phyloP scores from a whole-genome alignment of 148 eudicot genomes.

The Polygonum aviculare region DNA sequence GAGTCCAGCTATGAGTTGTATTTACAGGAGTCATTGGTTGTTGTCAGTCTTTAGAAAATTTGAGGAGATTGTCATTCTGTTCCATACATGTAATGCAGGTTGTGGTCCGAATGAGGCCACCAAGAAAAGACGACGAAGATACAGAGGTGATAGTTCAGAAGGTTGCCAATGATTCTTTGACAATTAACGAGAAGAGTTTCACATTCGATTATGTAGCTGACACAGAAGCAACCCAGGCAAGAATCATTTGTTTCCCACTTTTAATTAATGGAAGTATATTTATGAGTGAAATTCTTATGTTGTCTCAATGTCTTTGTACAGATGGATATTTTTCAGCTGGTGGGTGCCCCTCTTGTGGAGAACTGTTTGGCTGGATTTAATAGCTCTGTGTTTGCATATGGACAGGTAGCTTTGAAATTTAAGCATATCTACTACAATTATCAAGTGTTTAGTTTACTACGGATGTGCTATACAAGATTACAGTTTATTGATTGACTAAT shows the following conservation, averaged over 20 bases:
- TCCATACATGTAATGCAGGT: constrained; percentile 29
- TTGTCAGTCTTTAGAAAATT: neutral
- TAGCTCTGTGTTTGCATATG: constrained; percentile 97
- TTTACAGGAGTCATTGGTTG: neutral
- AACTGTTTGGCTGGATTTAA: constrained; percentile 96
- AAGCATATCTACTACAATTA: neutral
- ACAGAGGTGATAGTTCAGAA: constrained; percentile 67
- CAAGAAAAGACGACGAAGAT: constrained; percentile 65
- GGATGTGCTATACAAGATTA: neutral
- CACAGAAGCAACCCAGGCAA: constrained; percentile 74
- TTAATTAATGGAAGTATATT: neutral
- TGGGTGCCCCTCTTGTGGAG: constrained; percentile 94
- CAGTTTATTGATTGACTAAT: constrained; percentile 10
- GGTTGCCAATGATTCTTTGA: constrained; percentile 57
- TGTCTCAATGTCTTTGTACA: constrained; percentile 22
- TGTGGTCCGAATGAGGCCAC: constrained; percentile 81
- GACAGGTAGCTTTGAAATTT: constrained; percentile 52
- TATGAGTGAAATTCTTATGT: neutral
- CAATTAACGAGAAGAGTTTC: constrained; percentile 63
- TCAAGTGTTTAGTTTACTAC: neutral
- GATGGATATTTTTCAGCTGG: constrained; percentile 80
- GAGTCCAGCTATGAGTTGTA: neutral
- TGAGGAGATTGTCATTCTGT: neutral
- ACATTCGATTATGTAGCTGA: constrained; percentile 91
- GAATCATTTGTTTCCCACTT: constrained; percentile 12